Base-by-base conservation (phyloP, 208 protist genomes). In the Sergeia podlipaevii region DNA sequence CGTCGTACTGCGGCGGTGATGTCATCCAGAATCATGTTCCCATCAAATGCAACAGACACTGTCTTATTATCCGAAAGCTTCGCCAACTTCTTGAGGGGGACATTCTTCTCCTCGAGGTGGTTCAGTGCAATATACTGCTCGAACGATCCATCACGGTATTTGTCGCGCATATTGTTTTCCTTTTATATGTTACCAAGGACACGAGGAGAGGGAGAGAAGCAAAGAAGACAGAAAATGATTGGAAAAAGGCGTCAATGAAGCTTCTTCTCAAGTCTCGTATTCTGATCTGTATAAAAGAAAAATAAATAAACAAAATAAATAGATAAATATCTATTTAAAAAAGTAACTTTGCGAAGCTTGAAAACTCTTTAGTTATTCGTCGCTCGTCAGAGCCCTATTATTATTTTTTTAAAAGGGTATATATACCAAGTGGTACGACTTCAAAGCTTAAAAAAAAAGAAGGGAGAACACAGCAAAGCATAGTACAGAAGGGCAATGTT, bases 11-110 rank as follows among this genome's bases (percentile, higher is more conserved):
- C 54, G 24, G 77, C 52, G n/a, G 74, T 78, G 42, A 90, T 71
- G 6, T 82, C 65, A 32, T 91, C 78, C 43, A 95, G 72, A 39
- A 95, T 57, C 47, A 80, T 88, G 59, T 70, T 80, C n/a, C 88
- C 88, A 60, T 95, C 88, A 28, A 91, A 76, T 0, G 60, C 81
- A 26, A 95, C 52, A 20, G 63, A 63, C 4, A 94, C 70, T 13
- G 76, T 32, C 34, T 79, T 77, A 4, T 65, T 76, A 30, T 67
- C 75, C 4, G 77, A 63, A 23, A 88, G 46, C 42, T 60, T 52
- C 18, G 45, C 58, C 47, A 90, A 58, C 28, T 89, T 57, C 8
- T 43, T 60, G 27, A 89, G 64, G 26, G 71, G 73, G 27, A 85
- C 32, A 4, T 59, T 73, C 49, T 75, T 82, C 43, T 89, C 74